These are phyloP conservation scores for Exophiala phaeomuriformis DNA, from an alignment of 2,329 filamentous ascomycete species.

Conservation along the genomic window DNA sequence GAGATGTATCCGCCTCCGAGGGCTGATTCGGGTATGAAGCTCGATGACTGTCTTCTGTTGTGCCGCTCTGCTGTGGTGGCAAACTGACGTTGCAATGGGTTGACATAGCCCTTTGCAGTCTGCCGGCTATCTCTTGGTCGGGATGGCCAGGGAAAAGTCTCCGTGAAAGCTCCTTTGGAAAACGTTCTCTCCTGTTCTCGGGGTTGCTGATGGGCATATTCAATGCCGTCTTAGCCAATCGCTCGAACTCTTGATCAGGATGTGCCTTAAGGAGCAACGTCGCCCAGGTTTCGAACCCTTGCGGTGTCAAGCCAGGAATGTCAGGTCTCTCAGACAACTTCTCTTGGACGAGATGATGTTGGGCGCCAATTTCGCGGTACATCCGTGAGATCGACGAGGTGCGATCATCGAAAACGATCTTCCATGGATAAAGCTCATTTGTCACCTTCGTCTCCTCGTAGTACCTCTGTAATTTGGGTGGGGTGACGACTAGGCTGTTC, in stretches of 20 bases:
- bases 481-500: slow-evolving; percentile 63
- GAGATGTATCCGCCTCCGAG: slow-evolving; percentile 16
- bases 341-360: slow-evolving; percentile 60
- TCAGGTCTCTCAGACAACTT: slow-evolving; percentile 47
- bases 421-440: slow-evolving; percentile 62
- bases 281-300: slow-evolving; percentile 66
- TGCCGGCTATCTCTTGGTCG: slow-evolving; percentile 52
- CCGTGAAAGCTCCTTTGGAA: slow-evolving; percentile 71
- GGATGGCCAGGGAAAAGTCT: slow-evolving; percentile 59
- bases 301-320: slow-evolving; percentile 58
- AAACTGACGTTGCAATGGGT: slow-evolving; percentile 45
- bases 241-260: slow-evolving; percentile 65
- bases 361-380: slow-evolving; percentile 47
- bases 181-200: slow-evolving; percentile 59
- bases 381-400: slow-evolving; percentile 52
- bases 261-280: slow-evolving; percentile 65
- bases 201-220: slow-evolving; percentile 64
- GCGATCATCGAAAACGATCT: slow-evolving; percentile 52
- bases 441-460: slow-evolving; percentile 61
- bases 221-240: slow-evolving; percentile 60
- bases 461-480: slow-evolving; percentile 66
- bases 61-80: slow-evolving; percentile 32
- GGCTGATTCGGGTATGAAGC: slow-evolving; percentile 16
- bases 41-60: slow-evolving; percentile 28
- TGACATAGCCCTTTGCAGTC: slow-evolving; percentile 54